phyloP scores from a whole-genome alignment of 441 rosid species.

The Capsella rubella region DNA sequence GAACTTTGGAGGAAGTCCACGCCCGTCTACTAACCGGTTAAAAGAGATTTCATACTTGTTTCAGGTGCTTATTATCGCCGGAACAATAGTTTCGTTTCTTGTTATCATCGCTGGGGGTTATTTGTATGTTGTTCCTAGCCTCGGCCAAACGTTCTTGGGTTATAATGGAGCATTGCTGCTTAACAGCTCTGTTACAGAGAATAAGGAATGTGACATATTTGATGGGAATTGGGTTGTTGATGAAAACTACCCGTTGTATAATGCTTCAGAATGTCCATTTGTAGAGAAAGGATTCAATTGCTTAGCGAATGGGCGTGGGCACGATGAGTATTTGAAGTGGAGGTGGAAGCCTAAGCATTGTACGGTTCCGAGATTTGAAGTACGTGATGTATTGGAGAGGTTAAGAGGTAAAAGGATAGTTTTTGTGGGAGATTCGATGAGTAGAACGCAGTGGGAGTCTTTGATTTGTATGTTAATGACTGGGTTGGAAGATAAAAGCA shows the following conservation, averaged over 20 bases:
- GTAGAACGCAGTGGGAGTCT: slow-evolving; percentile 91
- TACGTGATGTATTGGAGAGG: slow-evolving; percentile 50
- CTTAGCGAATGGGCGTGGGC: slow-evolving; percentile 66
- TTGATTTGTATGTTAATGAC: slow-evolving; percentile 80
- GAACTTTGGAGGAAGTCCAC: slow-evolving; percentile 53
- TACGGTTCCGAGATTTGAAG: slow-evolving; percentile 60
- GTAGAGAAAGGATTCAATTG: slow-evolving; percentile 74
- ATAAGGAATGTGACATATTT: slow-evolving; percentile 49
- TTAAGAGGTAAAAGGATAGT: slow-evolving; percentile 68
- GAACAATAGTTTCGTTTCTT: slow-evolving; percentile 57
- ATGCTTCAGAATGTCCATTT: slow-evolving; percentile 75
- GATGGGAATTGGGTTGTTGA: slow-evolving; percentile 43
- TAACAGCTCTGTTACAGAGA: slow-evolving; percentile 43
- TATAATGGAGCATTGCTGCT: slow-evolving; percentile 46
- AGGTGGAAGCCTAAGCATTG: slow-evolving; percentile 78
- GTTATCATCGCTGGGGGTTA: slow-evolving; percentile 64
- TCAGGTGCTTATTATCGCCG: slow-evolving; percentile 54
- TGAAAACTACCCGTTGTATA: slow-evolving; percentile 35
- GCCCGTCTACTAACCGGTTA: slow-evolving; percentile 41
- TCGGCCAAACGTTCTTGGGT: slow-evolving; percentile 54
- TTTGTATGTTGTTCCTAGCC: slow-evolving; percentile 66
- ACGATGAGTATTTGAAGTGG: slow-evolving; percentile 63
- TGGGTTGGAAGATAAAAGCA: slow-evolving; percentile 68
- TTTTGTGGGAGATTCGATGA: slow-evolving; percentile 85
- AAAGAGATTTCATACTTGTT: slow-evolving; percentile 55